A percentile compares a stretch with the other conserved stretches of the same genome.
These are phyloP conservation scores for Aspergillus eucalypticola DNA, from an alignment of 2,329 filamentous ascomycete species.

Conservation along the genomic window DNA sequence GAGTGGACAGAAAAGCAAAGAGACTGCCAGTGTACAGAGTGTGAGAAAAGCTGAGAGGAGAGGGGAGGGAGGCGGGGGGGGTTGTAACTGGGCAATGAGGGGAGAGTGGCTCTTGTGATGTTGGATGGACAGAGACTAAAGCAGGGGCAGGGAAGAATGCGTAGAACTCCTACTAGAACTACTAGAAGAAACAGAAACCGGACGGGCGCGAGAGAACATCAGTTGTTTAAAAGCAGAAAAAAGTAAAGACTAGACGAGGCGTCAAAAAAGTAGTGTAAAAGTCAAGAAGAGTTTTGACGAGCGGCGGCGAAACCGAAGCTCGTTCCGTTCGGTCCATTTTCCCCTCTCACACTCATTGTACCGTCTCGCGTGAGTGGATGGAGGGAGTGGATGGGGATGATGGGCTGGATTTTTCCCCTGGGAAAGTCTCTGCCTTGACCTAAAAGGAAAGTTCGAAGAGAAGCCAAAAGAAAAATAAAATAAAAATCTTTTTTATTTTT, in stretches of 20 bases:
- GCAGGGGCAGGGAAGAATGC: not conserved
- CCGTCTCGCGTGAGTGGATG: not conserved
- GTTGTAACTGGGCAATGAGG: no score
- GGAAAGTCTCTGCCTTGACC: conserved; percentile 1
- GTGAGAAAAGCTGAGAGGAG: no score
- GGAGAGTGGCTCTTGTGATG: no score
- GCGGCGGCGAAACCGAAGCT: not conserved
- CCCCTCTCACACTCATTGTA: not conserved
- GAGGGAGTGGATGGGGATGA: not conserved
- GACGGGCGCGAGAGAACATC: not conserved
- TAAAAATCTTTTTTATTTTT: conserved; percentile 18
- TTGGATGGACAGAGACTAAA: no score
- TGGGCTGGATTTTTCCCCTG: conserved; percentile 6
- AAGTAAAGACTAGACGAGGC: not conserved
- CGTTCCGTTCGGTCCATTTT: not conserved
- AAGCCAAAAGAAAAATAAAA: conserved; percentile 18
- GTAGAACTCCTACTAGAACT: not conserved
- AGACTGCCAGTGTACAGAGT: no score
- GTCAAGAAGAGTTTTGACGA: not conserved
- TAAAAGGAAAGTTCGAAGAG: conserved; percentile 13
- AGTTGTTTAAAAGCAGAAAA: not conserved
- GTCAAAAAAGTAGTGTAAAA: no score
- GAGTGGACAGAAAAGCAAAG: not conserved
- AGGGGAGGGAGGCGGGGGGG: no score
- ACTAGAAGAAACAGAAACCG: not conserved